Base-by-base conservation (phyloP, 306 rosid species). In the Cyclanthera cordifolia region DNA sequence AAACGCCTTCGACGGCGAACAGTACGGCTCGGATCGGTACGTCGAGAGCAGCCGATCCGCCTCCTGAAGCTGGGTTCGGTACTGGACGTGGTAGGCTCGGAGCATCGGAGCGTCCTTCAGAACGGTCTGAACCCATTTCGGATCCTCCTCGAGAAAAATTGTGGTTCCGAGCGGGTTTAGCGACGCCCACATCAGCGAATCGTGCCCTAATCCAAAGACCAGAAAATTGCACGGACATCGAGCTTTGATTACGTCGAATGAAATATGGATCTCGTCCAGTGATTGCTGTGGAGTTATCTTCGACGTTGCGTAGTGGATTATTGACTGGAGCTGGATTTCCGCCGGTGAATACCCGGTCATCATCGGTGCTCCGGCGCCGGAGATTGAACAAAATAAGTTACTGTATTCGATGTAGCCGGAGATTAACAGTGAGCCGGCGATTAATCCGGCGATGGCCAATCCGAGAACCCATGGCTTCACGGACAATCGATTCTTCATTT, bases 121-220 rank as follows among this genome's bases (percentile, higher is more conserved):
- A 3, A 93, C 84, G 4, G 85, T 65, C 48, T 93, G 96, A 49
- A 89, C 80, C 99, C 99, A 93, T 61, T 79, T 88, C 0, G 94
- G 96, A 37, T 93, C 96, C 70, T 93, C 99, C 53, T 93, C 99
- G 0, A 93, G 90, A 79, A 93, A 93, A 4, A 90, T 12, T 1
- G 99, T 93, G 7, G 65, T 83, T 41, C 99, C 99, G 4, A 82
- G 79, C 10, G 99, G 86, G 48, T 93, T 93, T 3, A 93, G 70
- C 13, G 96, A 80, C 50, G 91, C 87, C 99, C 99, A 90, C 99
- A 93, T 90, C 28, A 87, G 85, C 0, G 99, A 93, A 73, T 93
- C 99, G 77, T 82, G 87, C 37, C 99, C 99, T 28, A 93, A 83
- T 0, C 96, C 99, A 68, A 90, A 90, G 0, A 93, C 86, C 8